Evolutionary conservation across 2,329 filamentous ascomycete species (phyloP).

Genomic region (Cytospora chrysosperma): DNA sequence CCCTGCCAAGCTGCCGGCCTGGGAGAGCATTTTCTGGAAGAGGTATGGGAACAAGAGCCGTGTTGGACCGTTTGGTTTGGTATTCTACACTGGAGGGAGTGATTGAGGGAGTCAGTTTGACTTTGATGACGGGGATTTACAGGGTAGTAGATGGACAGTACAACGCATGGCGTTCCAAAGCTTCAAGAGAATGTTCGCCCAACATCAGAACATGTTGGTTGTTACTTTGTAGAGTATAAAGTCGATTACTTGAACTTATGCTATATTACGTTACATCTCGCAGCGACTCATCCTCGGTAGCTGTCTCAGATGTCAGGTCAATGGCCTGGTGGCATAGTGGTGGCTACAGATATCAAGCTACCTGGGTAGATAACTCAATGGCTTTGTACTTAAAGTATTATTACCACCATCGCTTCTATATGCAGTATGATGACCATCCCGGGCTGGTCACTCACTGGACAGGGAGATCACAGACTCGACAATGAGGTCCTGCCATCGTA

Average conservation of each 20-base stretch:
- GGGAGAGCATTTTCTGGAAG: constrained; percentile 27
- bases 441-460: too few relatives aligned
- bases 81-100: neutral
- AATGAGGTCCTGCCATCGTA: too few relatives aligned
- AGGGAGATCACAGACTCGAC: too few relatives aligned
- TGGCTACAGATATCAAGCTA: too few relatives aligned
- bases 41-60: constrained; percentile 29
- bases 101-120: neutral
- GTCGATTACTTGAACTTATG: too few relatives aligned
- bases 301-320: neutral
- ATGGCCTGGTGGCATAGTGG: neutral
- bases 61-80: constrained; percentile 3
- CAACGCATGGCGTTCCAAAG: neutral
- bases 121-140: neutral
- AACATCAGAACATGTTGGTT: neutral
- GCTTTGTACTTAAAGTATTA: too few relatives aligned
- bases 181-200: neutral
- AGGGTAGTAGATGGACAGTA: neutral
- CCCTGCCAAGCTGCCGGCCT: constrained; percentile 18
- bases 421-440: too few relatives aligned
- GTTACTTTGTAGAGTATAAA: neutral
- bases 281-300: neutral
- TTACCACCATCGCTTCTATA: too few relatives aligned
- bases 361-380: too few relatives aligned
- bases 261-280: too few relatives aligned